A percentile compares a stretch with the other conserved stretches of the same genome.
Evolutionary conservation across 169 alveolate species (phyloP).

Genomic region (Eimeria maxima): DNA sequence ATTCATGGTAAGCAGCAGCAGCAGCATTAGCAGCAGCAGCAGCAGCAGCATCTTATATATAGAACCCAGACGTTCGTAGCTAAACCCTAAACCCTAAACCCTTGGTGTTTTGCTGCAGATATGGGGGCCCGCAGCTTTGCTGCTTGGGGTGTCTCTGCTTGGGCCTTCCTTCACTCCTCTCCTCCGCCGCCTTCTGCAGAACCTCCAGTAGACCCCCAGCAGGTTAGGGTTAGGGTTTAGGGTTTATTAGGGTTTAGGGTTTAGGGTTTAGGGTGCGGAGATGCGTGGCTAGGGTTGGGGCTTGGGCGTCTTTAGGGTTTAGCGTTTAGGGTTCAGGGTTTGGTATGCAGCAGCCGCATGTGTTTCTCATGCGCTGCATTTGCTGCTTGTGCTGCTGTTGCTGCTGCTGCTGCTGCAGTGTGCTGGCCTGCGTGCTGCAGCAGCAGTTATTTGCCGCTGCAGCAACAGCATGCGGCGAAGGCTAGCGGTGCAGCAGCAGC

Average conservation of each 20-base stretch:
- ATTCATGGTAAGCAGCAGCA: constrained; percentile 29
- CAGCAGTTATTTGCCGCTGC: constrained; percentile 62
- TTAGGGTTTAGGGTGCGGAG: background rate
- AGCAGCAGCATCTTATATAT: too few species aligned
- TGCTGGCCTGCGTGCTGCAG: constrained; percentile 38
- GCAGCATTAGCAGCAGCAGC: too few species aligned
- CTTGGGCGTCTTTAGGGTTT: background rate
- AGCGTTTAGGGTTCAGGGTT: constrained; percentile 16
- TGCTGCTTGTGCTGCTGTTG: background rate
- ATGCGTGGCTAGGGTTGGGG: background rate
- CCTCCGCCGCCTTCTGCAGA: constrained; percentile 36
- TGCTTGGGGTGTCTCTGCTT: constrained; percentile 10
- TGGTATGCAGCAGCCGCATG: background rate
- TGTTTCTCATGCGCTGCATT: background rate
- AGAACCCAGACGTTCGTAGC: background rate
- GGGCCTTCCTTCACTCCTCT: constrained; percentile 8
- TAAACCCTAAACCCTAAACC: constrained; percentile 21
- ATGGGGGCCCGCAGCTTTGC: constrained; percentile 7
- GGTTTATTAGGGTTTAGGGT: constrained; percentile 22
- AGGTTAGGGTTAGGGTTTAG: constrained; percentile 37
- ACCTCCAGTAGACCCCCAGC: constrained; percentile 32
- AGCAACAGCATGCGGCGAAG: constrained; percentile 34
- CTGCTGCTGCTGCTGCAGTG: constrained; percentile 47
- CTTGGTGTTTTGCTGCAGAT: constrained; percentile 32
- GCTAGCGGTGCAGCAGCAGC: constrained; percentile 52